phyloP scores from a whole-genome alignment of 306 rosid species.

The cucumber (Cucumis sativus) region Cucumber_9930_V3 NC_026660.2:26305501-26306000 shows the following conservation, averaged over 20 bases:
- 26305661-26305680: background rate
- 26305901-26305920: too few species aligned
- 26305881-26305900: too few species aligned
- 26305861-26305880: background rate
- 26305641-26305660: background rate
- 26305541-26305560: background rate
- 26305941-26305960: background rate
- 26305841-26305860: background rate
- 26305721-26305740: background rate
- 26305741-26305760: background rate
- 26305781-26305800: background rate
- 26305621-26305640: background rate
- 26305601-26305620: background rate
- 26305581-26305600: background rate
- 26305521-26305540: too few species aligned
- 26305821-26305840: background rate
- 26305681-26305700: background rate
- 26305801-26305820: background rate
- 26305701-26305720: background rate
- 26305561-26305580: background rate
- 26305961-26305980: background rate
- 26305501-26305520: too few species aligned
- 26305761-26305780: background rate
- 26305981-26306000: background rate
- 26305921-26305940: too few species aligned